Conservation (phyloP, 495 filamentous ascomycete species). For the Letharia columbiana region DNA sequence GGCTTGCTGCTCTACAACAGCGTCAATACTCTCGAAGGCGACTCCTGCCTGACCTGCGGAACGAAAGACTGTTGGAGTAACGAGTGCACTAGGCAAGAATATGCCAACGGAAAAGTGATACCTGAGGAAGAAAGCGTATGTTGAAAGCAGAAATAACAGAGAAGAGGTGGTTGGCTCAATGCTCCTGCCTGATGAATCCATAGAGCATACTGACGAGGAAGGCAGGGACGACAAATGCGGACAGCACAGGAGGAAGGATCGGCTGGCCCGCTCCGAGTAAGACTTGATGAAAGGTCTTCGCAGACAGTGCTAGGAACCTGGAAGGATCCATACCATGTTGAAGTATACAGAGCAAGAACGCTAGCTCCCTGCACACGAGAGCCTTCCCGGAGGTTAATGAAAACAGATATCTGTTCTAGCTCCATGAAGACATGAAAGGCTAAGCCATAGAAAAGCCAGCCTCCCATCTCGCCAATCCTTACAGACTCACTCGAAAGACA, state of each 20-base stretch:
- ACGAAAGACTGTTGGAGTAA: background rate
- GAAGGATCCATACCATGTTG: background rate
- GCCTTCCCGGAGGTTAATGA: background rate
- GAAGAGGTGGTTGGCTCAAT: background rate
- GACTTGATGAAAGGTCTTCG: background rate
- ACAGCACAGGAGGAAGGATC: background rate
- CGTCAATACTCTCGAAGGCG: too few species aligned
- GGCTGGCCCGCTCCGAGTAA: background rate
- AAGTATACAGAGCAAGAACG: background rate
- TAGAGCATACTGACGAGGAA: background rate
- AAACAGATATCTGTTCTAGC: background rate
- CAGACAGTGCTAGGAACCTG: background rate
- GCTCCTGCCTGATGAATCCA: background rate
- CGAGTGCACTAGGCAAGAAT: background rate
- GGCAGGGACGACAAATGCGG: background rate
- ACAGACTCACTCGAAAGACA: background rate
- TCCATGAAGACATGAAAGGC: background rate
- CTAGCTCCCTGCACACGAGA: background rate
- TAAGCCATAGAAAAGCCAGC: background rate
- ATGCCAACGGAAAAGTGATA: background rate
- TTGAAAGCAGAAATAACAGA: background rate
- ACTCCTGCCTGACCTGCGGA: background rate
- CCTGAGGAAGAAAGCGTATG: background rate
- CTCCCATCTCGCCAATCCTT: background rate
- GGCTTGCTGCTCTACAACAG: background rate